Evolutionary conservation across 345 rosid genomes (phyloP).

Genomic region (Salix brachista): DNA sequence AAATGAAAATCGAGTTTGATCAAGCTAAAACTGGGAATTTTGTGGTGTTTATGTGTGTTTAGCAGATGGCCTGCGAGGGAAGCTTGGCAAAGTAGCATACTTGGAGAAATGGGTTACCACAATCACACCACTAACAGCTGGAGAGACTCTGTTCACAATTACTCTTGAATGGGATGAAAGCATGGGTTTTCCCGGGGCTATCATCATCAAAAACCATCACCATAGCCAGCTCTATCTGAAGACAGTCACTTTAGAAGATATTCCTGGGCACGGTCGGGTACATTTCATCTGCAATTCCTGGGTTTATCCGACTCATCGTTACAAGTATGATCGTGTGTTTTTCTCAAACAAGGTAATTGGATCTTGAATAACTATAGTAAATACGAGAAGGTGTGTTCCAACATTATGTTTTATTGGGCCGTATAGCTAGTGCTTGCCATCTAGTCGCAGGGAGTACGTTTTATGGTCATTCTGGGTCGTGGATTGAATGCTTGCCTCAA

Average conservation of each 20-base stretch:
- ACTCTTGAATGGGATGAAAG: conserved; percentile 68
- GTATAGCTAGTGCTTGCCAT: not conserved
- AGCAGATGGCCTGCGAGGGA: conserved; percentile 50
- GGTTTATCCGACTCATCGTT: conserved; percentile 73
- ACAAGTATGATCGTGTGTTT: conserved; percentile 68
- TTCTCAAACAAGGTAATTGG: conserved; percentile 77
- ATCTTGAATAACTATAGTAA: not conserved
- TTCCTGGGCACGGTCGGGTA: conserved; percentile 51
- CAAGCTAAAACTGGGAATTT: not conserved
- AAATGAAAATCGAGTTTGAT: not conserved
- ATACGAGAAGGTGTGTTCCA: not conserved
- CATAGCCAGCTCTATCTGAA: conserved; percentile 65
- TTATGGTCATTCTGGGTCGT: not conserved
- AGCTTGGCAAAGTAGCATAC: conserved; percentile 54
- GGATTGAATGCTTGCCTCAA: not conserved
- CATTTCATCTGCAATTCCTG: conserved; percentile 88
- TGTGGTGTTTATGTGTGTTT: not conserved
- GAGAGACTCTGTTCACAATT: conserved; percentile 41
- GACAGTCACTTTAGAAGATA: conserved; percentile 47
- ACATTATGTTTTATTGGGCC: not conserved
- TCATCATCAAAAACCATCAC: conserved; percentile 59
- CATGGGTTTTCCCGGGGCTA: conserved; percentile 68
- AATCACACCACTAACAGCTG: conserved; percentile 44
- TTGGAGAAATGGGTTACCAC: conserved; percentile 62
- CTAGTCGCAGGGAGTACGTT: not conserved